A percentile compares a stretch with the other conserved stretches of the same genome.
These are phyloP conservation scores for Macrophomina phaseolina DNA, from an alignment of 2,329 filamentous ascomycete genomes.

Conservation along the genomic window DNA sequence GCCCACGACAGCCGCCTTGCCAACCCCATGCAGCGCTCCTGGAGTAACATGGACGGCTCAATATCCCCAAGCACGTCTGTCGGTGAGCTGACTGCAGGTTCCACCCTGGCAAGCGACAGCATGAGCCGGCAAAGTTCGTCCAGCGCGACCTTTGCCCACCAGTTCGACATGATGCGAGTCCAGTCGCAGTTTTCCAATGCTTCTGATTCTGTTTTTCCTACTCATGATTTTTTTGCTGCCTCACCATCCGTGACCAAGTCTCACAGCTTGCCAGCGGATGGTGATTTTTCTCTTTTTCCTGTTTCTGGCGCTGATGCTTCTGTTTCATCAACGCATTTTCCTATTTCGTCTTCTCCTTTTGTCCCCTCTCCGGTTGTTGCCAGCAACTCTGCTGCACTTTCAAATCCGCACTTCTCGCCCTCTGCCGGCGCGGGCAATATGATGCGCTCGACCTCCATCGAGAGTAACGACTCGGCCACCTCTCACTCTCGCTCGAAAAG, in stretches of 20 bases:
- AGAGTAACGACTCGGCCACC: constrained; percentile 42
- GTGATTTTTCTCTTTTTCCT: constrained; percentile 28
- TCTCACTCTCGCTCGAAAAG: constrained; percentile 45
- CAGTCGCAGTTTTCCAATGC: constrained; percentile 48
- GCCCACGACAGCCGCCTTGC: constrained; percentile 28
- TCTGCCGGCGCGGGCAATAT: constrained; percentile 4
- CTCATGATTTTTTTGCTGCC: constrained; percentile 34
- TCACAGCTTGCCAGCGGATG: constrained; percentile 26
- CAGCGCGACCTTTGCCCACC: constrained; percentile 48
- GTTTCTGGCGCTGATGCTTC: constrained; percentile 32
- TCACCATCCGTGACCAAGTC: constrained; percentile 32
- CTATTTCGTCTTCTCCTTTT: constrained; percentile 42
- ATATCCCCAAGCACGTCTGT: constrained; percentile 45
- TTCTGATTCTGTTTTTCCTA: constrained; percentile 41
- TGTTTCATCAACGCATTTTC: constrained; percentile 27
- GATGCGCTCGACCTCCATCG: constrained; percentile 30
- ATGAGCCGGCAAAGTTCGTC: constrained; percentile 55
- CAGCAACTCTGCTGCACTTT: constrained; percentile 26
- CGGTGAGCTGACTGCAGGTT: constrained; percentile 43
- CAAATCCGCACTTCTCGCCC: constrained; percentile 20
- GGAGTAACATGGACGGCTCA: constrained; percentile 42
- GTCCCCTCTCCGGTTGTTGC: constrained; percentile 43
- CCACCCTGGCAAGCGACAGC: constrained; percentile 44
- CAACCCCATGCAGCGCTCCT: constrained; percentile 32
- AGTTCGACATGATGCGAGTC: constrained; percentile 52